Evolutionary conservation across 148 eudicot species (phyloP), one percentile per base, ranked within the genome.

Genomic region (Heliamphora exappendiculata): DNA sequence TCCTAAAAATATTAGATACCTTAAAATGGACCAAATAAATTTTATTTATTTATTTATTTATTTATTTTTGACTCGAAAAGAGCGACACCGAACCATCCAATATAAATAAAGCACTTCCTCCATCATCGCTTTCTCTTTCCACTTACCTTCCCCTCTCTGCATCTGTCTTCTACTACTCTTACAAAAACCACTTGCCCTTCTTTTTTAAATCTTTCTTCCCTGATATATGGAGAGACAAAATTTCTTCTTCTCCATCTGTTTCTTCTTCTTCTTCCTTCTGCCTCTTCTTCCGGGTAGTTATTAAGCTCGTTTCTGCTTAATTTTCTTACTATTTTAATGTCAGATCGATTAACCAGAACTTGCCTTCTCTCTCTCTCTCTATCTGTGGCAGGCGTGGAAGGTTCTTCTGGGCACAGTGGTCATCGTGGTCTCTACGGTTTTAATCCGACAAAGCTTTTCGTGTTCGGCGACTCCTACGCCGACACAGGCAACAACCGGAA

Each of bases 391-490:
- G 41, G 19, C 13, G 77, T 60, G 57, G 26, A 60, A 19, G 69
- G 55, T 59, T 13, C 54, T 41, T 16, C 64, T 60, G 76, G 20
- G 45, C 70, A 62, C 36, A 59, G 64, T 44, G 45, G 29, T 22
- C 79, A 55, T 9, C 76, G 44, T 0, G 57, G 41, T 3, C 36
- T 63, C 0, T 63, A 74, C 16, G 74, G 77, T 45, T 73, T 71
- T 60, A 75, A 37, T 14, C 72, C 77, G 10, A 72, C 79, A 17
- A 91, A 84, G 84, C 76, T 94, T 36, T 94, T 94, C 66, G 97
- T 90, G 10, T 94, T 94, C 34, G 98, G 98, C 22, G 98, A 94
- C 77, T 94, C 98, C 0, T 94, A 94, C 49, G 97, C 91, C 0
- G 98, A 93, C 47, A 89, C 96, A 0, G 98, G 98, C 0, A 93